These are phyloP conservation scores for Pisolithus tinctorius DNA, from an alignment of 768 basidiomycete species.

Conservation along the genomic window DNA sequence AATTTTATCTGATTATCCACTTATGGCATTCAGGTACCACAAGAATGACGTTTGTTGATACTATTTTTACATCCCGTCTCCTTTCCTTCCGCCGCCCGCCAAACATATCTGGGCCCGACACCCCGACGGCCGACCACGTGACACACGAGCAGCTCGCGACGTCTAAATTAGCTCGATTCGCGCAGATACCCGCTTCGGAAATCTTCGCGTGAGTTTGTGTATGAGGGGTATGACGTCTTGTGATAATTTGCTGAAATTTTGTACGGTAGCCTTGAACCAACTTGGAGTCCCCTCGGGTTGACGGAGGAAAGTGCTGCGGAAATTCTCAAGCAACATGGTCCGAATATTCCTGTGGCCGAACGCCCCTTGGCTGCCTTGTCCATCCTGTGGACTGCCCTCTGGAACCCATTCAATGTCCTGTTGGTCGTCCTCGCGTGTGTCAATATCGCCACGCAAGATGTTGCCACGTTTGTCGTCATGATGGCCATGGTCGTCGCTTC, in stretches of 20 bases:
- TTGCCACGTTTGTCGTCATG: slow-evolving; percentile 29
- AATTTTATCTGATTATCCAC: background rate
- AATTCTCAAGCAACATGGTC: slow-evolving; percentile 17
- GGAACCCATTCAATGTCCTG: slow-evolving; percentile 30
- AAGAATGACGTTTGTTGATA: slow-evolving; percentile 17
- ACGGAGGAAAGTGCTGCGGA: slow-evolving; percentile 13
- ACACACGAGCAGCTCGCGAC: slow-evolving; percentile 16
- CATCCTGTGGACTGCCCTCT: slow-evolving; percentile 27
- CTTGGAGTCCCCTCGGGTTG: slow-evolving; percentile 20
- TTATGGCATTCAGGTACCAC: slow-evolving; percentile 6
- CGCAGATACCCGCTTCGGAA: slow-evolving; percentile 15
- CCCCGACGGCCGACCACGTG: background rate
- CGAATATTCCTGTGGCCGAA: slow-evolving; percentile 24
- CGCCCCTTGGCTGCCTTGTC: slow-evolving; percentile 23
- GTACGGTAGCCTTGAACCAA: slow-evolving; percentile 16
- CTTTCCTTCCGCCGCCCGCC: slow-evolving; percentile 8
- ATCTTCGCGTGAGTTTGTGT: slow-evolving; percentile 18
- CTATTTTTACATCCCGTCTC: slow-evolving; percentile 16
- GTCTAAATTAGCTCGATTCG: slow-evolving; percentile 19
- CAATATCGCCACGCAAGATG: slow-evolving; percentile 27
- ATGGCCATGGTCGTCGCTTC: slow-evolving; percentile 31
- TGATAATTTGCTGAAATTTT: background rate
- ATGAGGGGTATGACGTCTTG: background rate
- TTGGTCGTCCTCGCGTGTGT: slow-evolving; percentile 24
- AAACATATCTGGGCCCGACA: background rate